Base-by-base conservation (phyloP, 371 early-diverging fungal genomes). In the Blyttiomyces sp. region DNA sequence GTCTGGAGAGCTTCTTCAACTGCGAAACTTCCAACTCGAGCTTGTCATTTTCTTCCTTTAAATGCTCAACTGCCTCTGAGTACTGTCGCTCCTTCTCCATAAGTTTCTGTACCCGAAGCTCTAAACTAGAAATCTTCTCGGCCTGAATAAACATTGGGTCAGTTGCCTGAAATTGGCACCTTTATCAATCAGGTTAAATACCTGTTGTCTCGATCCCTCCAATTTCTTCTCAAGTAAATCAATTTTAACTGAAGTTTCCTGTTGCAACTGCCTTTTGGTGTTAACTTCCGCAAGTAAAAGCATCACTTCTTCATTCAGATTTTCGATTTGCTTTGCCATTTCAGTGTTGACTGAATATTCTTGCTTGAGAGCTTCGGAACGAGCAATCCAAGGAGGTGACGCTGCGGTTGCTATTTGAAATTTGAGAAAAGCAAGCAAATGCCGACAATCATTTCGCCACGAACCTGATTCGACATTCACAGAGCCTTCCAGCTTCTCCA, bases 331-430 rank as follows among this genome's bases (percentile, higher is more conserved):
- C 17, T 81, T 84, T 60, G 90, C 85, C 53, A 88, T 79, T 33
- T 90, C 91, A n/a, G 81, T 77, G 63, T 89, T 91, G 21, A 89
- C 76, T 28, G 86, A 77, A 27, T 87, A 85, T 43, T 86, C 87
- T 0, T 80, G 82, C 71, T 92, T 91, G 70, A 92, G 80, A 39
- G 84, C 82, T 43, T 84, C 81, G 19, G 93, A 89, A 13, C 94
- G 83, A 58, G 74, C 75, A 31, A 83, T 65, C 95, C 95, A 93
- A 11, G 93, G 93, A 46, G 86, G 32, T 16, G 23, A 13, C 2
- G 36, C 9, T n/a, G 21, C 28, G 26, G 17, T 48, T 21, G 30
- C 33, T n/a, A 54, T 43, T 60, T 52, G 32, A 19, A n/a, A 31
- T 16, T 57, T 7, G n/a, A 19, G 54, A 55, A 28, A 27, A 17